These are phyloP conservation scores for Ceratobasidium sp. DNA, from an alignment of 1,284 basidiomycete species.

Conservation along the genomic window DNA sequence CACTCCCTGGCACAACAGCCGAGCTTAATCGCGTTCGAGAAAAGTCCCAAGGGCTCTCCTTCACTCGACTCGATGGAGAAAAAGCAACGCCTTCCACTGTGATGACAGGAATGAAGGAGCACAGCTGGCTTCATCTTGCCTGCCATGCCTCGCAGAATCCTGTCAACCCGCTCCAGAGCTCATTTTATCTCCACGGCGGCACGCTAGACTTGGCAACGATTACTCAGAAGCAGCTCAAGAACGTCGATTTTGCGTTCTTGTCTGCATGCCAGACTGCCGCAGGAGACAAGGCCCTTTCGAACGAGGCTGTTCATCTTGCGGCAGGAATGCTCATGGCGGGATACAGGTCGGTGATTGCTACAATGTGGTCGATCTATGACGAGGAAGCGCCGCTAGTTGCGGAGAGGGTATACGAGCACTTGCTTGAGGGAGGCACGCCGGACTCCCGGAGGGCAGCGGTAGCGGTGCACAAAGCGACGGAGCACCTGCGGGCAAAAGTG, in stretches of 20 bases:
- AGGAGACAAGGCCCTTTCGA: not conserved
- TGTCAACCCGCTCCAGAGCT: not conserved
- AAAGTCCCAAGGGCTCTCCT: too few species aligned
- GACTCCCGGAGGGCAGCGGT: not conserved
- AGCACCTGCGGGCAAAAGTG: not conserved
- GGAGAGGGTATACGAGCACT: conserved; percentile 14
- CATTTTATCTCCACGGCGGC: not conserved
- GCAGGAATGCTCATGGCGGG: conserved; percentile 11
- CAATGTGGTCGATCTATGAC: conserved; percentile 28
- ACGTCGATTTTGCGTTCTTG: conserved; percentile 11
- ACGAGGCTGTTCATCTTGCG: conserved; percentile 15
- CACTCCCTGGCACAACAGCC: not conserved
- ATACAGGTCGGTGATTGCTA: conserved; percentile 6
- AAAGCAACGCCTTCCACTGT: not conserved
- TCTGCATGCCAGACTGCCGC: conserved; percentile 20
- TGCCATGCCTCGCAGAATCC: conserved; percentile 11
- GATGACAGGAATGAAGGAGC: not conserved
- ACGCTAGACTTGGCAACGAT: conserved; percentile 6
- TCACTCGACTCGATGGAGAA: not conserved
- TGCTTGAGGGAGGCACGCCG: not conserved
- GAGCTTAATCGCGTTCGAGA: not conserved
- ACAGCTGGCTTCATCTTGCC: conserved; percentile 15
- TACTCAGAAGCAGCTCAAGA: not conserved
- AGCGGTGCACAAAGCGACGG: not conserved
- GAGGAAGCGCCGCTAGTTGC: conserved; percentile 18